Percentiles rank a stretch among this genome's conserved stretches.
phyloP scores from a whole-genome alignment of 768 basidiomycete species.

The Trametes sanguinea region DNA sequence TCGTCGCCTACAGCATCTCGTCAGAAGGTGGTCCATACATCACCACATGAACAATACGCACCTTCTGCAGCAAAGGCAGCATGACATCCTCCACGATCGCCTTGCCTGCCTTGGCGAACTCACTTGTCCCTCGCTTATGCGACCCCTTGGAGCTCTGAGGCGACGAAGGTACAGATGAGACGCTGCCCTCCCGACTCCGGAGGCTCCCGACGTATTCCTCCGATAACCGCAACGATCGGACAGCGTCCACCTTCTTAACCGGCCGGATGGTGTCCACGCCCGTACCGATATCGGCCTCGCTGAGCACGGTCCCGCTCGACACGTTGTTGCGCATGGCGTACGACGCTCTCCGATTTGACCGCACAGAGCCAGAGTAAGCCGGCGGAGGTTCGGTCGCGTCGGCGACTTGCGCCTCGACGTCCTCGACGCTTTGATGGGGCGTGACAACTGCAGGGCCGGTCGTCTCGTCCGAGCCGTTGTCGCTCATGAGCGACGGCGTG shows the following conservation, averaged over 20 bases:
- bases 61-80: conserved; percentile 74
- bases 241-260: conserved; percentile 86
- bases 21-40: conserved; percentile 1
- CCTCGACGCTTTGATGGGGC: conserved; percentile 33
- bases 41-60: conserved; percentile 33
- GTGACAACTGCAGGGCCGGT: conserved; percentile 42
- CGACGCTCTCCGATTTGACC: conserved; percentile 66
- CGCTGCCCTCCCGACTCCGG: conserved; percentile 53
- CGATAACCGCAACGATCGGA: conserved; percentile 73
- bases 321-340: conserved; percentile 73
- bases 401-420: conserved; percentile 17
- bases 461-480: conserved; percentile 44
- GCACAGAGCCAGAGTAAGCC: conserved; percentile 71
- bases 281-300: conserved; percentile 81
- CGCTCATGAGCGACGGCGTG: conserved; percentile 41
- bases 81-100: conserved; percentile 83
- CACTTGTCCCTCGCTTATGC: conserved; percentile 55
- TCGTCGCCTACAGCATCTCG: conserved; percentile 51
- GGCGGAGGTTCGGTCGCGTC: conserved; percentile 60
- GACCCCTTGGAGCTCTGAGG: conserved; percentile 42
- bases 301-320: conserved; percentile 72
- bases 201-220: conserved; percentile 80
- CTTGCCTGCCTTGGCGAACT: conserved; percentile 63
- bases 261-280: conserved; percentile 92
- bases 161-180: conserved; percentile 47